These are phyloP conservation scores for Cercospora berteroae DNA, from an alignment of 2,329 filamentous ascomycete species.

Conservation along the genomic window DNA sequence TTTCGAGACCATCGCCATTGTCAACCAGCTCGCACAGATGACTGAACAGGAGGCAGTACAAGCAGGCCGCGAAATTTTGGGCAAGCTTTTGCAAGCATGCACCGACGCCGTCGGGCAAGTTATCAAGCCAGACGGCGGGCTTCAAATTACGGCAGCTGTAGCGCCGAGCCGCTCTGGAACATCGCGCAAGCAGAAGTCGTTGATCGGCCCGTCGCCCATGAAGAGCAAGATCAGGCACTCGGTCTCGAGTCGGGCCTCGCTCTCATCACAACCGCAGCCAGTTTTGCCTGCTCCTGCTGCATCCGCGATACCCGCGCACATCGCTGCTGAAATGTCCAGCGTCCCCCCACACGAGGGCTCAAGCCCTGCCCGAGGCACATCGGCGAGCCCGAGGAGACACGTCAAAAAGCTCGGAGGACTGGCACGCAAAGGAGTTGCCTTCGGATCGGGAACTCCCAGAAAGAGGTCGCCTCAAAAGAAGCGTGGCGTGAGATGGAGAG, in stretches of 20 bases:
- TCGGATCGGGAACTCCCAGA: constrained; percentile 67
- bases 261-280: constrained; percentile 6
- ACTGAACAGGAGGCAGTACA: constrained; percentile 78
- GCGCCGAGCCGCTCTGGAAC: constrained; percentile 71
- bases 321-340: constrained; percentile 25
- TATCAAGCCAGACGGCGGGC: constrained; percentile 80
- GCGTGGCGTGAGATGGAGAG: constrained; percentile 84
- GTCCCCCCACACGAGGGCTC: constrained; percentile 21
- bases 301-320: constrained; percentile 30
- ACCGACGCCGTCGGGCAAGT: constrained; percentile 74
- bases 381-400: constrained; percentile 76
- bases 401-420: constrained; percentile 60
- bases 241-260: background rate
- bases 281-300: constrained; percentile 3
- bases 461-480: constrained; percentile 69
- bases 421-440: constrained; percentile 66
- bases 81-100: constrained; percentile 73
- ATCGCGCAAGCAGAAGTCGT: constrained; percentile 66
- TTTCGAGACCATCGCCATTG: constrained; percentile 82
- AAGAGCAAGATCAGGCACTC: constrained; percentile 45
- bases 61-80: constrained; percentile 73
- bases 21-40: constrained; percentile 79
- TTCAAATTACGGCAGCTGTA: constrained; percentile 62
- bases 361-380: constrained; percentile 46
- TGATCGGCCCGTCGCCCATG: constrained; percentile 50